Percentiles rank a stretch among this genome's conserved stretches.
phyloP scores from a whole-genome alignment of 495 filamentous ascomycete species.

The Tetracladium marchalianum region DNA sequence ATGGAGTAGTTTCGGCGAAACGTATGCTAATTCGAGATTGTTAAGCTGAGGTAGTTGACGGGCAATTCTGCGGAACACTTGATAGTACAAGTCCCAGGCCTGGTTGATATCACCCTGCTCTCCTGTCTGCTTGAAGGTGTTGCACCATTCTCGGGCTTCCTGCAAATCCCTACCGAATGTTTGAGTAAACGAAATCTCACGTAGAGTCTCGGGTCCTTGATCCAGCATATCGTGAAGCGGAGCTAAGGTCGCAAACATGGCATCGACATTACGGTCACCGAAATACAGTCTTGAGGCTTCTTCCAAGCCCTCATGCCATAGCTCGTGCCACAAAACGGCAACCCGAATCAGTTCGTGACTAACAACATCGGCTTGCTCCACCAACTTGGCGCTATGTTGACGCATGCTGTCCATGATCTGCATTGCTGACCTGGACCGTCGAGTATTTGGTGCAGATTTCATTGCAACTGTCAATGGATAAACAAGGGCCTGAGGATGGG shows the following conservation, averaged over 20 bases:
- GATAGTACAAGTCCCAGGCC: conserved; percentile 98
- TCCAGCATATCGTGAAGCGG: conserved; percentile 90
- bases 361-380: conserved; percentile 90
- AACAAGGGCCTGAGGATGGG: conserved; percentile 96
- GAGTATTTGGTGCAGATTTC: conserved; percentile 70
- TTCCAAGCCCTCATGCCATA: conserved; percentile 98
- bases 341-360: conserved; percentile 93
- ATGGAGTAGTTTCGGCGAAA: conserved; percentile 81
- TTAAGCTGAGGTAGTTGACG: conserved; percentile 85
- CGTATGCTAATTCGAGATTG: conserved; percentile 88
- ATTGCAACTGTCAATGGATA: conserved; percentile 98
- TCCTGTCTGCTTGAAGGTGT: conserved; percentile 73
- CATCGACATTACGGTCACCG: conserved; percentile 90
- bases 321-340: conserved; percentile 95
- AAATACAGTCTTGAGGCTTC: conserved; percentile 90
- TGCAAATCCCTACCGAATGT: conserved; percentile 91
- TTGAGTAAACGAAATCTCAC: conserved; percentile 96
- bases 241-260: conserved; percentile 86
- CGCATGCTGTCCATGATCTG: conserved; percentile 98
- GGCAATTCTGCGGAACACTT: conserved; percentile 92
- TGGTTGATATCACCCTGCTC: conserved; percentile 93
- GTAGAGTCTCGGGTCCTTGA: conserved; percentile 77
- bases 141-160: conserved; percentile 91
- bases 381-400: conserved; percentile 83
- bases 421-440: conserved; percentile 72